Evolutionary conservation across 768 basidiomycete species (phyloP).

Genomic region (Boletus reticulatus): DNA sequence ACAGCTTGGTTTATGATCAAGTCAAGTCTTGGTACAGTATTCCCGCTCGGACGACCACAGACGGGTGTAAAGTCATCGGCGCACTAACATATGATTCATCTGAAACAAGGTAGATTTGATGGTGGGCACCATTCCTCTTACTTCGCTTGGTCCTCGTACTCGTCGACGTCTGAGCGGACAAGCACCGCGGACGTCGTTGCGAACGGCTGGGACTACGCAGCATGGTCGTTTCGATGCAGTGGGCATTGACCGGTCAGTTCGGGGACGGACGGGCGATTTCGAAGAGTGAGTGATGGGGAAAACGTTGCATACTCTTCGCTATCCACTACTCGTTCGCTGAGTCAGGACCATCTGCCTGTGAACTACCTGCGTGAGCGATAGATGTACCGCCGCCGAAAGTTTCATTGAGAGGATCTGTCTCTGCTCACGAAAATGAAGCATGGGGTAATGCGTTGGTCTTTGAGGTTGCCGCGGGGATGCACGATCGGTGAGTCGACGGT

Average conservation of each 20-base stretch:
- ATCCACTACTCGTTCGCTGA: slow-evolving; percentile 78
- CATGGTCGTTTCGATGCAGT: slow-evolving; percentile 90
- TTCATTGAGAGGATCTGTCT: slow-evolving; percentile 86
- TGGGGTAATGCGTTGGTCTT: slow-evolving; percentile 75
- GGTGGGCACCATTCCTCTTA: too few species aligned
- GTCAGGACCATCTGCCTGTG: slow-evolving; percentile 68
- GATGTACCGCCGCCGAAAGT: slow-evolving; percentile 83
- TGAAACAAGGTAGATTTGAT: too few species aligned
- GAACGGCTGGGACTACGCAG: slow-evolving; percentile 37
- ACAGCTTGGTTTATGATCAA: too few species aligned
- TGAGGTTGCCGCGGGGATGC: slow-evolving; percentile 86
- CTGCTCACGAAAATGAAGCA: slow-evolving; percentile 55
- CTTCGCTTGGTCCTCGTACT: too few species aligned
- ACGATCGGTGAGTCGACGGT: slow-evolving; percentile 85
- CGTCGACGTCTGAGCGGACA: too few species aligned
- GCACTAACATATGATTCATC: too few species aligned
- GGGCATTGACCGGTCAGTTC: slow-evolving; percentile 95
- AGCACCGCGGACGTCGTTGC: too few species aligned
- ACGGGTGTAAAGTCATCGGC: too few species aligned
- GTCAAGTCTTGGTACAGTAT: too few species aligned
- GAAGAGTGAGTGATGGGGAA: slow-evolving; percentile 46
- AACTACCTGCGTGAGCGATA: slow-evolving; percentile 72
- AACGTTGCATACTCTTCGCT: slow-evolving; percentile 39
- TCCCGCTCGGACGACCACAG: too few species aligned
- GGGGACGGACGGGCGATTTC: slow-evolving; percentile 95